Evolutionary conservation across 108 stramenopile genomes (phyloP).

Genomic region (Fragilariopsis cylindrus): DNA sequence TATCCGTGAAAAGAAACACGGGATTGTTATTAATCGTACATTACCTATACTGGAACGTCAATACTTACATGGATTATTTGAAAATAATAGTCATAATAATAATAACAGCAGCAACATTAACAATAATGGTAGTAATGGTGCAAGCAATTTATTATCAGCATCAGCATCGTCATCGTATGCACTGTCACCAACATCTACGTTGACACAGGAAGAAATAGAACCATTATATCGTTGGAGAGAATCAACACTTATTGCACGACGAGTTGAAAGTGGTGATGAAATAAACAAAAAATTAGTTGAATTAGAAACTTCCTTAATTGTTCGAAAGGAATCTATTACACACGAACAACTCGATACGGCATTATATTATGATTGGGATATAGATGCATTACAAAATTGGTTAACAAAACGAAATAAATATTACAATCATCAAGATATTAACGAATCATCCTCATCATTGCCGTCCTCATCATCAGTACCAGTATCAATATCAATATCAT

Average conservation of each 20-base stretch:
- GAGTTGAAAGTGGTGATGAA: constrained; percentile 28
- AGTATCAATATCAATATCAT: background rate
- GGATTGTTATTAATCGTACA: constrained; percentile 31
- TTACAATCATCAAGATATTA: background rate
- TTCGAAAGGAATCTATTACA: constrained; percentile 5
- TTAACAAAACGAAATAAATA: background rate
- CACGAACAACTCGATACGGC: constrained; percentile 17
- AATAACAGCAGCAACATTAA: background rate
- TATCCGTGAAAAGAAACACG: constrained; percentile 26
- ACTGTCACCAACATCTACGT: background rate
- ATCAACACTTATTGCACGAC: constrained; percentile 37
- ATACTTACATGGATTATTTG: constrained; percentile 29
- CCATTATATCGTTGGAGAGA: constrained; percentile 37
- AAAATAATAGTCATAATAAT: background rate
- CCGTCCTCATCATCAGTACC: background rate
- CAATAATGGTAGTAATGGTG: background rate
- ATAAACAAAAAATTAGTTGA: constrained; percentile 15
- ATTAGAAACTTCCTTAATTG: constrained; percentile 33
- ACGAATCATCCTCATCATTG: background rate
- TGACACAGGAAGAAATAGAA: constrained; percentile 15
- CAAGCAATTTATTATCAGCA: no score
- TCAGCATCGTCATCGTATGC: background rate
- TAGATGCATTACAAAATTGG: constrained; percentile 34
- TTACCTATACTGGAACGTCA: constrained; percentile 47
- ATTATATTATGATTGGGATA: constrained; percentile 35